These are phyloP conservation scores for Sporothrix globosa DNA, from an alignment of 2,329 filamentous ascomycete species.

Conservation along the genomic window DNA sequence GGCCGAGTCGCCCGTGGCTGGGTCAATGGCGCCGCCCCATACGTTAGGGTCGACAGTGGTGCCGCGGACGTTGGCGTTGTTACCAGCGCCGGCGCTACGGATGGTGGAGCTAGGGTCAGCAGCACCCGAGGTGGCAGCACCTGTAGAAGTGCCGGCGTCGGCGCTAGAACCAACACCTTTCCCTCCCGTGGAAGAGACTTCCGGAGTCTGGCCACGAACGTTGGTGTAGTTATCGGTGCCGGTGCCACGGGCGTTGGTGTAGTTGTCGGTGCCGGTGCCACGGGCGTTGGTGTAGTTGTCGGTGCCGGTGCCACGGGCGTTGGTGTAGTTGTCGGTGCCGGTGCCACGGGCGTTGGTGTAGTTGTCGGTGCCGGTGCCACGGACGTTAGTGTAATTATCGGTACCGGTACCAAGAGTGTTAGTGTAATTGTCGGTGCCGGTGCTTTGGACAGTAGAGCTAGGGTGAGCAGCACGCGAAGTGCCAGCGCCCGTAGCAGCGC, in stretches of 20 bases:
- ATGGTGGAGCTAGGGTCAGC: neutral
- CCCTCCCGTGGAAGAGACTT: neutral
- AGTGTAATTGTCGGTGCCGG: slow-evolving; percentile 4
- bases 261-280: no score
- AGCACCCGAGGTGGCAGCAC: neutral
- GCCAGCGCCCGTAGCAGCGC: neutral
- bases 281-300: neutral
- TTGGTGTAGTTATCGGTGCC: neutral
- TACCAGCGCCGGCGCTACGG: neutral
- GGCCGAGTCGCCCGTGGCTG: slow-evolving; percentile 9
- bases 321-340: neutral
- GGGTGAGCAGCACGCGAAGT: neutral
- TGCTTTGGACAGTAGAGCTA: neutral
- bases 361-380: neutral
- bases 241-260: no score
- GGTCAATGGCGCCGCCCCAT: slow-evolving; percentile 18
- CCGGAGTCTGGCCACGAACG: neutral
- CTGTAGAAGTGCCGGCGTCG: neutral
- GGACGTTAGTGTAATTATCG: neutral
- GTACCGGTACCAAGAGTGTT: no score
- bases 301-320: neutral
- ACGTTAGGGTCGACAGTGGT: slow-evolving; percentile 9
- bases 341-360: neutral
- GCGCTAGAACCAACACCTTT: neutral
- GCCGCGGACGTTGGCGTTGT: neutral